phyloP scores from a whole-genome alignment of 148 eudicot species.

The Arbutus unedo region DNA sequence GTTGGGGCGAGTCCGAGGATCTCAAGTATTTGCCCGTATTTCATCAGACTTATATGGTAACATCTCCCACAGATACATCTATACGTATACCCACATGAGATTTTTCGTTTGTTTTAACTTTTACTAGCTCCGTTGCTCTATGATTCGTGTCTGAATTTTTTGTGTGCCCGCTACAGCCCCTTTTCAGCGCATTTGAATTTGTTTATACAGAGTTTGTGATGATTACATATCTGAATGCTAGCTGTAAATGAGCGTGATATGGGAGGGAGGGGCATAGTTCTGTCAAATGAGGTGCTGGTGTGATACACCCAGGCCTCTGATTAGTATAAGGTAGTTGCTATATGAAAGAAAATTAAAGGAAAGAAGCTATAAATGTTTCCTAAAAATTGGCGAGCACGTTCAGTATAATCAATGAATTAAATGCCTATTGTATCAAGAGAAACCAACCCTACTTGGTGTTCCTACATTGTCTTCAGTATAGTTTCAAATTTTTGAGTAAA shows the following conservation, averaged over 20 bases:
- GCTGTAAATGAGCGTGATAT: neutral
- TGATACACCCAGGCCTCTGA: neutral
- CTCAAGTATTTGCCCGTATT: constrained; percentile 83
- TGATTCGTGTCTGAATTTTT: no score
- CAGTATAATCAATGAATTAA: neutral
- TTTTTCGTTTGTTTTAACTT: no score
- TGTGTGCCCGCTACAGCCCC: no score
- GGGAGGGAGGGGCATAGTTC: neutral
- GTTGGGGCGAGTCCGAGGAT: constrained; percentile 89
- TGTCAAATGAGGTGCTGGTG: neutral
- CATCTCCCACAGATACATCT: neutral
- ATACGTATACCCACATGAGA: neutral
- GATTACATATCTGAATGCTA: neutral
- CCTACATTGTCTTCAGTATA: neutral
- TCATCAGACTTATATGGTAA: constrained; percentile 80
- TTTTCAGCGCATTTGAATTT: neutral
- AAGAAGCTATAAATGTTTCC: neutral
- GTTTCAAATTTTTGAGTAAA: neutral
- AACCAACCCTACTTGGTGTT: neutral
- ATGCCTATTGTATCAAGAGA: neutral
- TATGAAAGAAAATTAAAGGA: neutral
- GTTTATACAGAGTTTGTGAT: neutral
- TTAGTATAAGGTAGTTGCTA: neutral
- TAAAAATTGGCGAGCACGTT: neutral
- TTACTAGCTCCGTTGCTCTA: neutral